Evolutionary conservation across 202 grass and related monocot genomes (phyloP).

Genomic region (Panicum hallii): DNA sequence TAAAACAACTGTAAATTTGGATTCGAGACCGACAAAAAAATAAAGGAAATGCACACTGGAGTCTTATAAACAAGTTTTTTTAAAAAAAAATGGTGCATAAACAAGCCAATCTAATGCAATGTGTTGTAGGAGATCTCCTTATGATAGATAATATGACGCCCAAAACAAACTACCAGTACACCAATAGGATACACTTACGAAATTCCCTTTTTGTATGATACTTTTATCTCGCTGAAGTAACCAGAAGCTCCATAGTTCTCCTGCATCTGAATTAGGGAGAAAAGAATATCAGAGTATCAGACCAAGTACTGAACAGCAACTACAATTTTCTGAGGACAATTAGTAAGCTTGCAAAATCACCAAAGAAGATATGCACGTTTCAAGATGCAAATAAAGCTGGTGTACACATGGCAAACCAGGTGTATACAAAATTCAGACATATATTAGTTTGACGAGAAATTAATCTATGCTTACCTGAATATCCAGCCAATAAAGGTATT

Average conservation of each 20-base stretch:
- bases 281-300: conserved; percentile 38
- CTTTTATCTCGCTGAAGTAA: conserved; percentile 84
- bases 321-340: conserved; percentile 7
- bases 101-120: neutral
- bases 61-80: neutral
- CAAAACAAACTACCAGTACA: conserved; percentile 41
- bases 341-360: conserved; percentile 29
- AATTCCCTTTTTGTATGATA: conserved; percentile 61
- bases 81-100: neutral
- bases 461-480: conserved; percentile 67
- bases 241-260: conserved; percentile 91
- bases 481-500: conserved; percentile 92
- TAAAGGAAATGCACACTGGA: conserved; percentile 1
- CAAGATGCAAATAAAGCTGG: conserved; percentile 31
- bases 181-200: conserved; percentile 55
- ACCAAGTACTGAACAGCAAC: neutral
- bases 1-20: conserved; percentile 35
- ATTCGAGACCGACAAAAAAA: neutral
- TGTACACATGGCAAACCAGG: neutral
- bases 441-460: conserved; percentile 28
- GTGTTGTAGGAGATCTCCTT: neutral
- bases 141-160: conserved; percentile 1
- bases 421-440: neutral
- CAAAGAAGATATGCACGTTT: neutral
- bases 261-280: conserved; percentile 68